These are phyloP conservation scores for Ganoderma boninense DNA, from an alignment of 1,284 basidiomycete species.

Conservation along the genomic window DNA sequence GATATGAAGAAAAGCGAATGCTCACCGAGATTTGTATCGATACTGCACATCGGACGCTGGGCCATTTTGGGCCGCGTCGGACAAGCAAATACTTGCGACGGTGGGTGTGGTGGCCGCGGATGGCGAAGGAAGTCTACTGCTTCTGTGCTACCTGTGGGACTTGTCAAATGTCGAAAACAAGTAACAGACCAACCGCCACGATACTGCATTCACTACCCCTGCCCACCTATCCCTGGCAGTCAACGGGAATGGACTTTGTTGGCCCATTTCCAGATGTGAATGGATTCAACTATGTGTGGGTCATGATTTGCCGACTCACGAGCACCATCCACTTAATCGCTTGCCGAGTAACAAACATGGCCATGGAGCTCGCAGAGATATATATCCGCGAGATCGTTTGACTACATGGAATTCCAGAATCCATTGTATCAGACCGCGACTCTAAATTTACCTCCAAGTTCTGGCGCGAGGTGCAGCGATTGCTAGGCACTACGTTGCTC, in stretches of 20 bases:
- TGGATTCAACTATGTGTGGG: conserved; percentile 34
- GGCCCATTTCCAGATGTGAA: conserved; percentile 38
- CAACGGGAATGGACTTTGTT: conserved; percentile 40
- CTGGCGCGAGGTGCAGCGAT: conserved; percentile 43
- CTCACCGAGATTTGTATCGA: conserved; percentile 36
- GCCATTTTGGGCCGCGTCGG: conserved; percentile 37
- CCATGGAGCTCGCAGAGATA: conserved; percentile 43
- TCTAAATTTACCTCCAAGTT: conserved; percentile 47
- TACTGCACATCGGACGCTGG: conserved; percentile 37
- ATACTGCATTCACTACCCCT: conserved; percentile 38
- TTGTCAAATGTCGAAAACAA: conserved; percentile 37
- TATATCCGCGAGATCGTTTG: conserved; percentile 41
- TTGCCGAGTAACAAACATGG: conserved; percentile 33
- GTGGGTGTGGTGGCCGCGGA: conserved; percentile 46
- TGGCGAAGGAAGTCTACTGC: conserved; percentile 26
- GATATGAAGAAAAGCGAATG: background rate
- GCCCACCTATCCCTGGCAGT: conserved; percentile 35
- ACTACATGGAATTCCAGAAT: conserved; percentile 36
- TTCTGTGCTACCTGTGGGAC: conserved; percentile 37
- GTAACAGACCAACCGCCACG: conserved; percentile 33
- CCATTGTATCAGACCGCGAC: too few relatives aligned
- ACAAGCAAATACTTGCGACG: conserved; percentile 38
- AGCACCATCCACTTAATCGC: conserved; percentile 35
- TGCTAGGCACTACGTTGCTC: conserved; percentile 41
- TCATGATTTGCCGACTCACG: conserved; percentile 35